Evolutionary conservation across 441 rosid species (phyloP), one percentile per base, ranked within the genome.

Genomic region (Omphalea diandra): DNA sequence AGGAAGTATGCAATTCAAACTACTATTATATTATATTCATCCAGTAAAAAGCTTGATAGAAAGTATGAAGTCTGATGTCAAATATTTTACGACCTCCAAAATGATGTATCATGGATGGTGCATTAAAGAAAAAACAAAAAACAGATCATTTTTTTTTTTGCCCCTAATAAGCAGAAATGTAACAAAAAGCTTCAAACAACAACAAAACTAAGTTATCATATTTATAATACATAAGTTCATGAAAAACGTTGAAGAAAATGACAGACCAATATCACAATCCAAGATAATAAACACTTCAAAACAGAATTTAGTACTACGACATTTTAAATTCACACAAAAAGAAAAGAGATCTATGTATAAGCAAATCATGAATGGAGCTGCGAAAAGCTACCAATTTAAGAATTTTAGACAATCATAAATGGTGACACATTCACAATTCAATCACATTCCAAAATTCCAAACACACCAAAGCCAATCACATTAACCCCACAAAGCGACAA

Each of bases 361-460:
- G 33, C 43, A 72, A 27, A 63, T 49, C 49, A 59, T 11, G 20
- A 35, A 67, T 46, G 44, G 36, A 71, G 54, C 43, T 64, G 50
- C 14, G 18, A 43, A 15, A 24, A 2, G 10, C 18, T 15, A n/a
- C n/a, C n/a, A n/a, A n/a, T n/a, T n/a, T n/a, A n/a, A n/a, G n/a
- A n/a, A n/a, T n/a, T n/a, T n/a, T n/a, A n/a, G n/a, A n/a, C 67
- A 49, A 9, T 27, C 54, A 35, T n/a, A 46, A 69, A 15, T 54
- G 11, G 14, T 29, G 32, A 57, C 33, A 7, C 7, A 35, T 3
- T 26, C 63, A 32, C 47, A 69, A 46, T 59, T 27, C 50, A 49
- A 53, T 69, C 54, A 65, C 46, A 67, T 20, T 49, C 35, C 52
- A 44, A 46, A 66, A n/a, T 5, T 43, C 15, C 17, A 43, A 17